Conservation (phyloP, 768 basidiomycete genomes). For the Pulveroboletus sp. region DNA sequence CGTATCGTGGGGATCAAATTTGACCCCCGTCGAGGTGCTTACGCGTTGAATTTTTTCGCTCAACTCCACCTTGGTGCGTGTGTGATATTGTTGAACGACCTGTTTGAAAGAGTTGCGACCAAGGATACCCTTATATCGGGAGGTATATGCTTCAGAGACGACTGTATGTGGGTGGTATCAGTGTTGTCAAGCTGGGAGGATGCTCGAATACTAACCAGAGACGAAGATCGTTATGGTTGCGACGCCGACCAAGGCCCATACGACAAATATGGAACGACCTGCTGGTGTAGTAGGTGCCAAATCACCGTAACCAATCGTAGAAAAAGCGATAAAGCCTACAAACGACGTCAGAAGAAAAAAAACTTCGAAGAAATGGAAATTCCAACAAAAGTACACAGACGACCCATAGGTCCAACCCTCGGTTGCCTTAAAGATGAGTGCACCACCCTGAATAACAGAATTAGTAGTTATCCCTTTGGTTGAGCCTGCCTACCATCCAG, state of each 20-base stretch:
- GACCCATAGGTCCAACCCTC: constrained; percentile 66
- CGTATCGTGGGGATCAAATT: not conserved
- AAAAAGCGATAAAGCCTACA: constrained; percentile 69
- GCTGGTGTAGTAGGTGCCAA: constrained; percentile 57
- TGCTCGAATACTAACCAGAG: constrained; percentile 46
- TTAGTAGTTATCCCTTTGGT: not conserved
- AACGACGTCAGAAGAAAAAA: not conserved
- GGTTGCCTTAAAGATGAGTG: constrained; percentile 63
- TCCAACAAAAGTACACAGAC: constrained; percentile 72
- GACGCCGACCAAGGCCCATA: constrained; percentile 77
- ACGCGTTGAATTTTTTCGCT: constrained; percentile 10
- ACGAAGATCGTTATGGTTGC: constrained; percentile 74
- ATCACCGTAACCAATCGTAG: constrained; percentile 75
- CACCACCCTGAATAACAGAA: constrained; percentile 47
- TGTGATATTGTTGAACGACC: constrained; percentile 46
- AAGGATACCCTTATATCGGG: constrained; percentile 58
- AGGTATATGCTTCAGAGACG: constrained; percentile 63
- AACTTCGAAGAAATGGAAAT: not conserved
- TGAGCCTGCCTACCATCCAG: constrained; percentile 56
- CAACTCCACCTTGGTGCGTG: constrained; percentile 19
- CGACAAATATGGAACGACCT: constrained; percentile 73
- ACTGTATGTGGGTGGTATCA: constrained; percentile 38
- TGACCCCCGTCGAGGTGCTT: constrained; percentile 1
- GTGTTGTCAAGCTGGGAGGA: not conserved
- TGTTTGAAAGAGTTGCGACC: constrained; percentile 43